Evolutionary conservation across 495 filamentous ascomycete species (phyloP).

Genomic region (Cudoniella acicularis): DNA sequence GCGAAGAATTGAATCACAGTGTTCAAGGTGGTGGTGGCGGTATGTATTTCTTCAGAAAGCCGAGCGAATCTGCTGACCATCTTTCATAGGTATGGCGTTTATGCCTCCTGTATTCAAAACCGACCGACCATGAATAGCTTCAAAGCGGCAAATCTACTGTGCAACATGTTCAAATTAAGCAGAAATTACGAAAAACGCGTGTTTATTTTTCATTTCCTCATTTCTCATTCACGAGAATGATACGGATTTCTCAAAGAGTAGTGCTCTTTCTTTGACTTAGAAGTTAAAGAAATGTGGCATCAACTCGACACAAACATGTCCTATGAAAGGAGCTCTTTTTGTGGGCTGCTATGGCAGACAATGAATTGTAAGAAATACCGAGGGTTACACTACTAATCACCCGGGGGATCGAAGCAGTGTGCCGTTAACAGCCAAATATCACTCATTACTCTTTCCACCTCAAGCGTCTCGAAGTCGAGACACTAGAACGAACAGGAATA

Average conservation of each 20-base stretch:
- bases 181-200: background rate
- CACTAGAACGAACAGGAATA: too few species aligned
- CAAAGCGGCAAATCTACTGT: constrained; percentile 4
- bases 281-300: background rate
- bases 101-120: constrained; percentile 26
- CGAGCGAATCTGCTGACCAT: constrained; percentile 1
- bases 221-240: background rate
- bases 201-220: too few species aligned
- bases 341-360: background rate
- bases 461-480: too few species aligned
- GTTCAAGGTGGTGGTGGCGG: constrained; percentile 19
- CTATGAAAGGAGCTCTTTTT: background rate
- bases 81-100: constrained; percentile 26
- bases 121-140: constrained; percentile 15
- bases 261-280: background rate
- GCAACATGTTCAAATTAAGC: constrained; percentile 5
- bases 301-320: background rate
- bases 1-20: constrained; percentile 17
- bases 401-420: background rate
- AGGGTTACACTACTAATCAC: background rate
- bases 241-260: background rate
- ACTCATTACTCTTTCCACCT: too few species aligned
- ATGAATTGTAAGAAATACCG: background rate
- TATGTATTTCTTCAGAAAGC: constrained; percentile 2
- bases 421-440: background rate